Conservation (phyloP, 805 yeast genomes). For the Myxozyma monticola region DNA sequence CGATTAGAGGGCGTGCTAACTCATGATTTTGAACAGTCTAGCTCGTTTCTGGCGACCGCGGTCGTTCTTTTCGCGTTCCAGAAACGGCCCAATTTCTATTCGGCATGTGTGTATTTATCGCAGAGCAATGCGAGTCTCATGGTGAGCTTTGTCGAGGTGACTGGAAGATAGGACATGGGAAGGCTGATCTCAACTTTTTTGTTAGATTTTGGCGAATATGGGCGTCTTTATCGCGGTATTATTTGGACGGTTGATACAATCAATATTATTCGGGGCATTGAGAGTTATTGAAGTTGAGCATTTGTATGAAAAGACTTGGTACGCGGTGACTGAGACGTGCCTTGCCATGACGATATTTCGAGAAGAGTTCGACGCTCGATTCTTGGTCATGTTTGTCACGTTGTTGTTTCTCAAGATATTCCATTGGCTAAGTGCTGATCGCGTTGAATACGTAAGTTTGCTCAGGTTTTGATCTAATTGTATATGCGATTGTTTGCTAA, state of each 20-base stretch:
- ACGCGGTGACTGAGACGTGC: conserved; percentile 58
- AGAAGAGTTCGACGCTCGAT: conserved; percentile 48
- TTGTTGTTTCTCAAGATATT: conserved; percentile 61
- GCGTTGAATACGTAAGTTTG: conserved; percentile 44
- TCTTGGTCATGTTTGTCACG: conserved; percentile 45
- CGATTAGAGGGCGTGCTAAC: no score
- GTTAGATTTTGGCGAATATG: conserved; percentile 31
- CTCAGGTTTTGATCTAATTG: conserved; percentile 38
- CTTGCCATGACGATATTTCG: conserved; percentile 57
- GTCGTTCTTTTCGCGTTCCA: conserved; percentile 44
- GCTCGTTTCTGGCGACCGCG: conserved; percentile 42
- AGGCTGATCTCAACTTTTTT: conserved; percentile 18
- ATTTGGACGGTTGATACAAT: conserved; percentile 52
- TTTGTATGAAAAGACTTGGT: conserved; percentile 64
- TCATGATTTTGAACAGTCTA: conserved; percentile 37
- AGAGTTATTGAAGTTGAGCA: conserved; percentile 76
- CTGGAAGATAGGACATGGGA: background rate
- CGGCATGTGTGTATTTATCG: conserved; percentile 52
- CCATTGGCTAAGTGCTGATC: conserved; percentile 69
- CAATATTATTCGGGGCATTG: conserved; percentile 68
- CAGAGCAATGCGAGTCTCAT: conserved; percentile 53
- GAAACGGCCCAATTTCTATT: conserved; percentile 50
- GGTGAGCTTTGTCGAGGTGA: conserved; percentile 33
- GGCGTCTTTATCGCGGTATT: conserved; percentile 35
- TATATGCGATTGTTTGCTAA: background rate